phyloP scores from a whole-genome alignment of 306 rosid genomes.

The Begonia fuchsioides region DNA sequence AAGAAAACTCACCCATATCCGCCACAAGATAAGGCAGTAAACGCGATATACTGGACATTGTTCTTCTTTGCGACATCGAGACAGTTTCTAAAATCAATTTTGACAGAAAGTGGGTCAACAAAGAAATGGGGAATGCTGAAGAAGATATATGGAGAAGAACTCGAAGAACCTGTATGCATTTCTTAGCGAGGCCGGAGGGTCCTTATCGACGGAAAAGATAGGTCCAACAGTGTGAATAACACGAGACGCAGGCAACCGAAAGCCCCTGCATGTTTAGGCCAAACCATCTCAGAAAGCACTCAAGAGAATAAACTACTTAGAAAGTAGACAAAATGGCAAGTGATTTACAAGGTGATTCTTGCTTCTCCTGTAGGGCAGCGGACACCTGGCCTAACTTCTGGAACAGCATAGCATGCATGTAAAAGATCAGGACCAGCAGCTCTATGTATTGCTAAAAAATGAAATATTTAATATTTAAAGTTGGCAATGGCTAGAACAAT shows the following conservation, averaged over 20 bases:
- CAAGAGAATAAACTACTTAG: neutral
- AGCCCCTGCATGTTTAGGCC: conserved; percentile 47
- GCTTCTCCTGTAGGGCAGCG: conserved; percentile 96
- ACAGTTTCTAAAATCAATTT: conserved; percentile 43
- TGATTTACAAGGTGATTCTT: conserved; percentile 61
- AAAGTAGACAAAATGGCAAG: neutral
- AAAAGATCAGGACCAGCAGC: conserved; percentile 79
- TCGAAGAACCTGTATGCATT: conserved; percentile 60
- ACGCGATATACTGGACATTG: conserved; percentile 55
- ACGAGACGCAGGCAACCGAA: conserved; percentile 57
- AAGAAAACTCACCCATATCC: conserved; percentile 57
- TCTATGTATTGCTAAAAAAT: conserved; percentile 55
- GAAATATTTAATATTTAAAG: too few relatives aligned
- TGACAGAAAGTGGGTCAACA: neutral
- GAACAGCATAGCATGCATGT: conserved; percentile 52
- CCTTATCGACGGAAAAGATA: conserved; percentile 21
- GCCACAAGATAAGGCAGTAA: conserved; percentile 93
- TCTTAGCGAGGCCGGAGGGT: conserved; percentile 45
- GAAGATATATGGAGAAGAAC: neutral
- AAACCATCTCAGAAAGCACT: neutral
- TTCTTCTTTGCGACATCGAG: conserved; percentile 60
- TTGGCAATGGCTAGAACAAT: too few relatives aligned
- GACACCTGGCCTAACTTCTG: conserved; percentile 51
- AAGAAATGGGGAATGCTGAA: conserved; percentile 2
- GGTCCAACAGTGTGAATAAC: conserved; percentile 88